Percentiles rank a stretch among this genome's conserved stretches.
phyloP scores from a whole-genome alignment of 1,284 basidiomycete genomes.

The Trametes polyzona region DNA sequence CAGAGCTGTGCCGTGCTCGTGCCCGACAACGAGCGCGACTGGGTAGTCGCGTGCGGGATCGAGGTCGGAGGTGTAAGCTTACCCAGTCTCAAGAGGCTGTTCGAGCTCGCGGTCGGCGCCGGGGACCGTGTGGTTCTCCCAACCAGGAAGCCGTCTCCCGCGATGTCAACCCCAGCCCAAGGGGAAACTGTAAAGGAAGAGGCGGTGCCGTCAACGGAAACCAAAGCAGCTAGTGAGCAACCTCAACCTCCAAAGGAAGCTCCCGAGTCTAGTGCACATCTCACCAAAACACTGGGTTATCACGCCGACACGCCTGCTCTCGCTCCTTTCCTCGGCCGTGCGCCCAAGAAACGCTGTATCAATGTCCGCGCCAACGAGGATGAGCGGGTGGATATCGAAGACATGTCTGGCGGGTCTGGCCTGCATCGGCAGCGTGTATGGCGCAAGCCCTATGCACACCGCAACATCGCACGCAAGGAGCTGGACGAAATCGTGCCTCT shows the following conservation, averaged over 20 bases:
- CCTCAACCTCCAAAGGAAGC: not conserved
- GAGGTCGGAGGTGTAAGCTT: slow-evolving; percentile 62
- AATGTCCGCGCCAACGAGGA: slow-evolving; percentile 52
- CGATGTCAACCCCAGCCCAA: not conserved
- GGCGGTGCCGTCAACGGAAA: not conserved
- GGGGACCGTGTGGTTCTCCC: slow-evolving; percentile 11
- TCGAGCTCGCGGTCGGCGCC: slow-evolving; percentile 69
- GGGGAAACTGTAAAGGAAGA: not conserved
- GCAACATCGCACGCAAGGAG: slow-evolving; percentile 46
- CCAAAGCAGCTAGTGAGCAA: too few relatives aligned
- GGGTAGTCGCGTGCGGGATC: slow-evolving; percentile 53
- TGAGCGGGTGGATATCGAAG: slow-evolving; percentile 49
- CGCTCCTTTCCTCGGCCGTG: slow-evolving; percentile 69
- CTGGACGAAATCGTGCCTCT: slow-evolving; percentile 34
- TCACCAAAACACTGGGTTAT: slow-evolving; percentile 66
- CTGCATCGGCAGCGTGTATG: slow-evolving; percentile 29
- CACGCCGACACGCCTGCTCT: slow-evolving; percentile 73
- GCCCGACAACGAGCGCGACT: slow-evolving; percentile 43
- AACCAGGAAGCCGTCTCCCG: not conserved
- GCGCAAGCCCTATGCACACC: slow-evolving; percentile 49
- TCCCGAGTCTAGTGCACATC: slow-evolving; percentile 38
- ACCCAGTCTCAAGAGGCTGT: slow-evolving; percentile 66
- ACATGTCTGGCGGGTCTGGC: slow-evolving; percentile 6
- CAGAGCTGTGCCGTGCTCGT: slow-evolving; percentile 60
- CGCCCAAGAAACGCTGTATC: slow-evolving; percentile 58